A percentile compares a stretch with the other conserved stretches of the same genome.
These are phyloP conservation scores for Lunasporangiospora selenospora DNA, from an alignment of 192 early-diverging fungal species.

Conservation along the genomic window DNA sequence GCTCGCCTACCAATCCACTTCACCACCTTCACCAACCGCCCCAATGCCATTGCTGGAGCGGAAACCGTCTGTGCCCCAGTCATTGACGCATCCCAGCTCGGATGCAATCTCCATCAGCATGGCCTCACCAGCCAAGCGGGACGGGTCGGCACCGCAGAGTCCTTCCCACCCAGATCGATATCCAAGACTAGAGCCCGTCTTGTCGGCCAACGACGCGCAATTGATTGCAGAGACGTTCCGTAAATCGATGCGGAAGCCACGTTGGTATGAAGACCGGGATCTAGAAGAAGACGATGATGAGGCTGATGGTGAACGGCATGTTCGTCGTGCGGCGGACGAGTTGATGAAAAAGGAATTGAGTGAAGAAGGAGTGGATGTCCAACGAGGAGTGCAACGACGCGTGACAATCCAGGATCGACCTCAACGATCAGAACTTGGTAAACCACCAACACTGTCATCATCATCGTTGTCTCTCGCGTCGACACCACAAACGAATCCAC, in stretches of 20 bases:
- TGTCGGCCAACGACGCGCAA: conserved; percentile 24
- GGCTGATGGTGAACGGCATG: conserved; percentile 17
- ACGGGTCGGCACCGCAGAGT: too few species aligned
- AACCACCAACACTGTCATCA: too few species aligned
- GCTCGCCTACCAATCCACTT: conserved; percentile 2
- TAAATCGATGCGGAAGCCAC: conserved; percentile 41
- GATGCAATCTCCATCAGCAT: too few species aligned
- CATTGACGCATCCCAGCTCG: too few species aligned
- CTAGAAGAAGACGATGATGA: conserved; percentile 16
- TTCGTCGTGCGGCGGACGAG: conserved; percentile 22
- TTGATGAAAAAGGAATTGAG: conserved; percentile 34
- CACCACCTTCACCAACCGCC: neutral
- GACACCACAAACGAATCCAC: too few species aligned
- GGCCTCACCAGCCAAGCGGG: too few species aligned
- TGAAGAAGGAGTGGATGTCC: conserved; percentile 39
- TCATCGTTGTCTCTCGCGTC: too few species aligned
- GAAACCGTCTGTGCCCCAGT: conserved; percentile 11
- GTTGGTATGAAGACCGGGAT: too few species aligned
- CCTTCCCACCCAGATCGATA: neutral
- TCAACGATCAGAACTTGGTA: too few species aligned
- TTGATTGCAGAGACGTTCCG: conserved; percentile 45
- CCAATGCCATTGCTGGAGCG: conserved; percentile 22
- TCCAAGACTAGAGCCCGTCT: conserved; percentile 5
- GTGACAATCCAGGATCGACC: conserved; percentile 39
- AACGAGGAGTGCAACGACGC: conserved; percentile 30